phyloP scores from a whole-genome alignment of 1,284 basidiomycete species.

The Cystobasidium sp. region DNA sequence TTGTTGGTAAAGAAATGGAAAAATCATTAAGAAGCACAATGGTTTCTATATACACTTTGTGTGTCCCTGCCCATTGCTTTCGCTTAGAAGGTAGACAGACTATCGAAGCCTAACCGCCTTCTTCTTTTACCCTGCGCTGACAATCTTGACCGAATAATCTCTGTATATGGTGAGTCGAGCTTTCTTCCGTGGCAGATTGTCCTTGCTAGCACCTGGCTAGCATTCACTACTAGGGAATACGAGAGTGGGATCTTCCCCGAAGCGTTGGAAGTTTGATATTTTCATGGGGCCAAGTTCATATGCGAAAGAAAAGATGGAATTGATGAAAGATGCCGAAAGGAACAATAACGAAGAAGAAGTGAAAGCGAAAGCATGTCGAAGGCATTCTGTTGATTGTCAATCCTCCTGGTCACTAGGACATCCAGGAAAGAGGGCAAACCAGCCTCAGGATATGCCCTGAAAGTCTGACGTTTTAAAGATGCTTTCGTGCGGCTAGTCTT shows the following conservation, averaged over 20 bases:
- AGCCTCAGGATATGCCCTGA: not conserved
- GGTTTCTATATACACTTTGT: too few species aligned
- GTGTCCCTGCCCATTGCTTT: too few species aligned
- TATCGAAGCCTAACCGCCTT: too few species aligned
- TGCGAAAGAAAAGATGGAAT: not conserved
- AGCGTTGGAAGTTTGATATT: not conserved
- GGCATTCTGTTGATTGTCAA: not conserved
- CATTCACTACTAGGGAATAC: not conserved
- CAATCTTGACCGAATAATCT: not conserved
- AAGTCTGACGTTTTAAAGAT: not conserved
- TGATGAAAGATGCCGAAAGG: too few species aligned
- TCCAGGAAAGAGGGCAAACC: not conserved
- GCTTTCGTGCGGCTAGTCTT: slow-evolving; percentile 19
- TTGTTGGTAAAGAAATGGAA: too few species aligned
- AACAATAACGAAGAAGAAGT: not conserved
- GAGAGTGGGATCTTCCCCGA: not conserved
- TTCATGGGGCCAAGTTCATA: not conserved
- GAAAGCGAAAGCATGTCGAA: not conserved
- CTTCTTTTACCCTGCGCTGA: too few species aligned
- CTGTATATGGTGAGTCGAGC: slow-evolving; percentile 16
- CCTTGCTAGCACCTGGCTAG: slow-evolving; percentile 1
- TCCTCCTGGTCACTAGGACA: not conserved
- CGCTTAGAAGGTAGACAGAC: too few species aligned
- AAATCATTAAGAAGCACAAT: too few species aligned
- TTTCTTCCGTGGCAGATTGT: not conserved